phyloP scores from a whole-genome alignment of 2,329 filamentous ascomycete species.

The Sclerotinia sclerotiorum region DNA sequence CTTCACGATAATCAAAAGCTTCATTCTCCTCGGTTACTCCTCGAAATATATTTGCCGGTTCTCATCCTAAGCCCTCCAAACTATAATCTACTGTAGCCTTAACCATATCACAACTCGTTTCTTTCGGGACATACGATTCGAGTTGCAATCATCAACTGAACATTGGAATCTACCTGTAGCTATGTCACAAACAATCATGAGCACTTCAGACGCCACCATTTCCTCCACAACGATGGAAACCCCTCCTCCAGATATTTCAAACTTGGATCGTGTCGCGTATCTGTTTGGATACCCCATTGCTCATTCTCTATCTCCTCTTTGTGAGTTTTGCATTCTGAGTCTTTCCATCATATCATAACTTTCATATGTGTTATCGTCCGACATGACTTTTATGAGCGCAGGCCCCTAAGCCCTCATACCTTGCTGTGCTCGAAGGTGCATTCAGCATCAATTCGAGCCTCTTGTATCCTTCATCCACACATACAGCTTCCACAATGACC shows the following conservation, averaged over 20 bases:
- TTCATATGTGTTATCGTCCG: not conserved
- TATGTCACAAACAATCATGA: constrained; percentile 24
- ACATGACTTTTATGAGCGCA: not conserved
- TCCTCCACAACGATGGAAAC: constrained; percentile 24
- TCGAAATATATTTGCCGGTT: not conserved
- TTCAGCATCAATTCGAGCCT: not conserved
- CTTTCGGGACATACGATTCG: constrained; percentile 2
- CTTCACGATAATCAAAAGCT: constrained; percentile 1
- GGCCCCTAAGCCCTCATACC: not conserved
- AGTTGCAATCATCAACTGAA: constrained; percentile 1
- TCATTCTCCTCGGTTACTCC: not conserved
- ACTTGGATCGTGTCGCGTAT: constrained; percentile 42
- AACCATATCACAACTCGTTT: not conserved
- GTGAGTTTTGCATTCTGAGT: constrained; percentile 7
- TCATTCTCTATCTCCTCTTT: constrained; percentile 49
- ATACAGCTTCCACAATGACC: not conserved
- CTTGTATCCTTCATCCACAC: not conserved
- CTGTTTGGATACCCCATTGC: constrained; percentile 58
- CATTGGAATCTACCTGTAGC: not conserved
- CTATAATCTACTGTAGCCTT: not conserved
- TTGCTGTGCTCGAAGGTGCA: not conserved
- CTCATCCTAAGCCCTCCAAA: not conserved
- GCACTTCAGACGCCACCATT: constrained; percentile 9
- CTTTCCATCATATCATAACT: not conserved
- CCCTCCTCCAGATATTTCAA: constrained; percentile 28